Evolutionary conservation across 2,329 filamentous ascomycete genomes (phyloP).

Genomic region (Colletotrichum caudatum): DNA sequence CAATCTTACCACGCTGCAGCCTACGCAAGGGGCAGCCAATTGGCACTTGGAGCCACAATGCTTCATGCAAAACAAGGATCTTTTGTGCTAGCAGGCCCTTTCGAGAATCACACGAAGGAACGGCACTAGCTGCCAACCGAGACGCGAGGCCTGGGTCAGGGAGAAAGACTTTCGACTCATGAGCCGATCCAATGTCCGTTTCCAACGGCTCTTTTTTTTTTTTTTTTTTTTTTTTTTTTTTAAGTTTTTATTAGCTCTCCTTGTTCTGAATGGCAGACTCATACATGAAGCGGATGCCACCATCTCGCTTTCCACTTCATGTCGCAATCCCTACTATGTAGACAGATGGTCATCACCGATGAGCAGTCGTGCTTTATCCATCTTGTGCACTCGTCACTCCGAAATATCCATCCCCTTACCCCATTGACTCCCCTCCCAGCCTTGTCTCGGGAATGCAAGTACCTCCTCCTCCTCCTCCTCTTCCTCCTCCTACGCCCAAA

Average conservation of each 20-base stretch:
- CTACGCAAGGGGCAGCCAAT: constrained; percentile 11
- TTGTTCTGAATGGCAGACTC: background rate
- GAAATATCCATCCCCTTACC: constrained; percentile 1
- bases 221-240: no score
- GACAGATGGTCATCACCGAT: constrained; percentile 9
- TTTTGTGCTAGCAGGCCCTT: constrained; percentile 34
- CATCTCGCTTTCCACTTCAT: background rate
- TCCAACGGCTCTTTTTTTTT: background rate
- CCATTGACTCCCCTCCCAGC: constrained; percentile 18
- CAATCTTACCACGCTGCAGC: constrained; percentile 21
- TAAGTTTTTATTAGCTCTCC: background rate
- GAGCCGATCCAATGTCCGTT: background rate
- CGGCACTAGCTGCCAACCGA: constrained; percentile 29
- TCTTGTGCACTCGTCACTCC: constrained; percentile 15
- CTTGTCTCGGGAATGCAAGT: constrained; percentile 23
- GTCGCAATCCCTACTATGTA: constrained; percentile 1
- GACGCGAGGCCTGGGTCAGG: background rate
- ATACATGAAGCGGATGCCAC: constrained; percentile 6
- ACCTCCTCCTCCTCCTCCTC: constrained; percentile 9
- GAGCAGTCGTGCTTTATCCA: constrained; percentile 12
- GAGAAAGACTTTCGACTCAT: background rate
- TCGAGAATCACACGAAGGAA: constrained; percentile 26
- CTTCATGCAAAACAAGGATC: constrained; percentile 25
- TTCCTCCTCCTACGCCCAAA: background rate
- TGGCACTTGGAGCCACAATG: background rate